Evolutionary conservation across 805 yeast genomes (phyloP).

Genomic region (Lipomyces japonicus): DNA sequence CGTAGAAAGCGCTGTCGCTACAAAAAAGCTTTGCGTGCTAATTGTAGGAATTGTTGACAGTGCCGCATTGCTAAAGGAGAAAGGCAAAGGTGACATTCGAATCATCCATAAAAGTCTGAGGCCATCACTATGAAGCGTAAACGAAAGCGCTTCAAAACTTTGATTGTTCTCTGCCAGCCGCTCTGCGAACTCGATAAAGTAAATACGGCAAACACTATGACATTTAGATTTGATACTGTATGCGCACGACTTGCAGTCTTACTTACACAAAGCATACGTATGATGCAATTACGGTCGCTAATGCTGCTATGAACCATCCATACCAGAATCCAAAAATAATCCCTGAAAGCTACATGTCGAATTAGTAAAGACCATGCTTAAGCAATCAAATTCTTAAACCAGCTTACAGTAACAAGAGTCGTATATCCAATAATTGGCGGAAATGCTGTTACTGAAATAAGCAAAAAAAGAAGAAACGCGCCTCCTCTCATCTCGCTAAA

Average conservation of each 20-base stretch:
- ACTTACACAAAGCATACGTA: conserved; percentile 57
- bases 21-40: conserved; percentile 53
- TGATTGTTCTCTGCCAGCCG: conserved; percentile 57
- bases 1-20: conserved; percentile 71
- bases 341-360: conserved; percentile 58
- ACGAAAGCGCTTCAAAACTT: conserved; percentile 68
- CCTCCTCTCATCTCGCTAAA: conserved; percentile 34
- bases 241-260: not conserved
- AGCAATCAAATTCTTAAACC: not conserved
- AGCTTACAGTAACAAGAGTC: conserved; percentile 35
- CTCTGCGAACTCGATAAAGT: conserved; percentile 56
- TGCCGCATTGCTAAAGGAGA: conserved; percentile 88
- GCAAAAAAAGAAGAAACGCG: conserved; percentile 44
- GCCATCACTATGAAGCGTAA: conserved; percentile 67
- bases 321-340: conserved; percentile 73
- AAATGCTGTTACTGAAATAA: conserved; percentile 68
- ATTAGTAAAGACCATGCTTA: conserved; percentile 4
- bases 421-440: conserved; percentile 90
- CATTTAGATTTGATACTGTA: not conserved
- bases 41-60: conserved; percentile 82
- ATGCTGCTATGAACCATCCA: conserved; percentile 76
- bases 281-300: conserved; percentile 70
- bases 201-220: conserved; percentile 49
- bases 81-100: conserved; percentile 88
- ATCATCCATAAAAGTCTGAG: conserved; percentile 66